These are phyloP conservation scores for Aspergillus neotritici DNA, from an alignment of 2,329 filamentous ascomycete genomes.

Conservation along the genomic window DNA sequence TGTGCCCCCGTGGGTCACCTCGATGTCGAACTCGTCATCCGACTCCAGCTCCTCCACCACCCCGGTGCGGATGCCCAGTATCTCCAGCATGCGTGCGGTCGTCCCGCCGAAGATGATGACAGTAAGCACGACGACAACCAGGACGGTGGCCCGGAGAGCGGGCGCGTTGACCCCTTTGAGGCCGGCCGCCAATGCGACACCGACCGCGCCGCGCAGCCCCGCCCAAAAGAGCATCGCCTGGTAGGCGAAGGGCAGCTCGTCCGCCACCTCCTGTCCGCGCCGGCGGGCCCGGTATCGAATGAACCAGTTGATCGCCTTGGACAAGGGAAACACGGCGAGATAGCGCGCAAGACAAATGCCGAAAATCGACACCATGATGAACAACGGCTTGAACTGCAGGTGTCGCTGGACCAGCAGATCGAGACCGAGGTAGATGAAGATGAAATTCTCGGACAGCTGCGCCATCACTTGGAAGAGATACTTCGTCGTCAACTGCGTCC, in stretches of 20 bases:
- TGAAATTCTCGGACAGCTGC: conserved; percentile 97
- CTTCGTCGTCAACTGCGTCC: conserved; percentile 95
- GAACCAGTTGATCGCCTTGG: conserved; percentile 83
- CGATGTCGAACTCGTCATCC: conserved; percentile 98
- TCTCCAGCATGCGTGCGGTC: conserved; percentile 95
- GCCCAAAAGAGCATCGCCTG: conserved; percentile 99
- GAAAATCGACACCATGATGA: conserved; percentile 86
- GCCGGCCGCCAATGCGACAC: conserved; percentile 86
- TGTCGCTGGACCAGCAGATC: conserved; percentile 89
- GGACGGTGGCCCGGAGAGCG: conserved; percentile 85
- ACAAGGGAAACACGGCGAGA: conserved; percentile 90
- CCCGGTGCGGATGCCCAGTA: conserved; percentile 89
- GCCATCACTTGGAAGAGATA: conserved; percentile 94
- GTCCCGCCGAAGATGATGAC: conserved; percentile 99
- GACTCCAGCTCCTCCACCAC: conserved; percentile 96
- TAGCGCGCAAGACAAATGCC: conserved; percentile 91
- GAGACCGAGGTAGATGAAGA: conserved; percentile 96
- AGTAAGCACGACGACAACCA: conserved; percentile 93
- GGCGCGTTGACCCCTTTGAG: conserved; percentile 75
- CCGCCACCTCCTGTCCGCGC: conserved; percentile 67
- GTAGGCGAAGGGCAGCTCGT: conserved; percentile 90
- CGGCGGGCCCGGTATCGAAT: conserved; percentile 78
- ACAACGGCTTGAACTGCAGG: conserved; percentile 84
- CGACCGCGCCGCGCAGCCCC: conserved; percentile 87
- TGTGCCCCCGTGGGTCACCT: conserved; percentile 63